phyloP scores from a whole-genome alignment of 23 red algal species.

The Pyropia haitanensis region DNA sequence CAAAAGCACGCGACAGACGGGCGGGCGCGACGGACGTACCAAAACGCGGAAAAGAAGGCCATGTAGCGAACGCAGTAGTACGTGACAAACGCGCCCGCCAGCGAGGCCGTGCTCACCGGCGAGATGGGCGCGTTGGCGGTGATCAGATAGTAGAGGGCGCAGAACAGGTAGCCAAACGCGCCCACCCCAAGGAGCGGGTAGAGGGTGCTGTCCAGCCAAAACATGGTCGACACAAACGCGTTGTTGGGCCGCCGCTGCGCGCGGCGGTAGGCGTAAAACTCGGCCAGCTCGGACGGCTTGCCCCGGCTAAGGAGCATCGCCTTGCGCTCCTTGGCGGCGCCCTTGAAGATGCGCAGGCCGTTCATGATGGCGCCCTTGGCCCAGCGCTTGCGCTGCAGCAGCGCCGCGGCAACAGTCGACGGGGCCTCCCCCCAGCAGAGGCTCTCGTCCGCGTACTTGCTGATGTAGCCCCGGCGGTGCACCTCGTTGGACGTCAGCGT shows the following conservation, averaged over 20 bases:
- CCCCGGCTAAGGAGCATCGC: conserved; percentile 23
- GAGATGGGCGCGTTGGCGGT: conserved; percentile 45
- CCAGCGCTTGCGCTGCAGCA: conserved; percentile 63
- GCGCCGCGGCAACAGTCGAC: conserved; percentile 49
- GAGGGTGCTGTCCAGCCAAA: conserved; percentile 48
- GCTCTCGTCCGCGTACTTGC: conserved; percentile 56
- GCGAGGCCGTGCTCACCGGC: conserved; percentile 12
- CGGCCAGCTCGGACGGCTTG: conserved; percentile 38
- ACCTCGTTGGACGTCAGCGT: conserved; percentile 67
- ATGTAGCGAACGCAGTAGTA: conserved; percentile 59
- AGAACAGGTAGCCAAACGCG: conserved; percentile 42
- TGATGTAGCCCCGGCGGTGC: conserved; percentile 50
- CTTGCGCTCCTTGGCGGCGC: conserved; percentile 14
- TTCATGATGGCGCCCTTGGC: conserved; percentile 69
- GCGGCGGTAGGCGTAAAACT: conserved; percentile 63
- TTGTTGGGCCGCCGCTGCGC: conserved; percentile 48
- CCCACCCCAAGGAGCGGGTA: conserved; percentile 56
- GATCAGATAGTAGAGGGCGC: conserved; percentile 22
- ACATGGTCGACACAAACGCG: conserved; percentile 52
- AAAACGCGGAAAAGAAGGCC: conserved; percentile 49
- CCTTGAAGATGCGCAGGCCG: conserved; percentile 44
- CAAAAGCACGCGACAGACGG: too few species aligned
- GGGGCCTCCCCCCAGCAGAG: conserved; percentile 54
- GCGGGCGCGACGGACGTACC: neutral
- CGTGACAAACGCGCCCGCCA: conserved; percentile 39